Evolutionary conservation across 1,284 basidiomycete species (phyloP).

Genomic region (Pseudomicrostroma phylloplanum): DNA sequence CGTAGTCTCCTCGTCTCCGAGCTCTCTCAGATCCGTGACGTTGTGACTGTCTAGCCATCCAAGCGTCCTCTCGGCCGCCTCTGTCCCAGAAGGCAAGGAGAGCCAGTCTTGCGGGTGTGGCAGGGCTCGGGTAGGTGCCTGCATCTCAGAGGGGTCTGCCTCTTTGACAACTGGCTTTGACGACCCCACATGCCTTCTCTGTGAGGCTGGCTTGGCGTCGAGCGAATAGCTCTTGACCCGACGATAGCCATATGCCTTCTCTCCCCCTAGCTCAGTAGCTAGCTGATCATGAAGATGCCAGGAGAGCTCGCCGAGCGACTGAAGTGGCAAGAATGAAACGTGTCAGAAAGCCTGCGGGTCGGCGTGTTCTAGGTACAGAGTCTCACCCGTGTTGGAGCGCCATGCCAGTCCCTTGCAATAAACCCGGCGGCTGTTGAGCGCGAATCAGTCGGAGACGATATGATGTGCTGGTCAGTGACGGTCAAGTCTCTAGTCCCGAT

Average conservation of each 20-base stretch:
- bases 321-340: background rate
- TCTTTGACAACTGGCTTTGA: background rate
- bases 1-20: conserved; percentile 56
- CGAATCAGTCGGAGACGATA: too few relatives aligned
- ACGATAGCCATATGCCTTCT: conserved; percentile 74
- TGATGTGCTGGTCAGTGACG: too few relatives aligned
- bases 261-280: conserved; percentile 65
- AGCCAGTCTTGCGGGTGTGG: conserved; percentile 7
- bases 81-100: conserved; percentile 5
- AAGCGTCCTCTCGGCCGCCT: background rate
- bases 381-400: conserved; percentile 32
- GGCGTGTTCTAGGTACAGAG: background rate
- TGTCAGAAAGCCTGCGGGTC: background rate
- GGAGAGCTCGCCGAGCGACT: conserved; percentile 64
- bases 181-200: background rate
- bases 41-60: conserved; percentile 49
- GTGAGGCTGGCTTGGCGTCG: background rate
- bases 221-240: conserved; percentile 53
- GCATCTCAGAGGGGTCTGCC: background rate
- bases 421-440: conserved; percentile 65
- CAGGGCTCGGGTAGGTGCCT: conserved; percentile 11
- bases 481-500: too few relatives aligned
- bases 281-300: conserved; percentile 73
- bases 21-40: conserved; percentile 34
- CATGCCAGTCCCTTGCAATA: conserved; percentile 73